These are phyloP conservation scores for Microbotryum intermedium DNA, from an alignment of 1,284 basidiomycete species.

Conservation along the genomic window DNA sequence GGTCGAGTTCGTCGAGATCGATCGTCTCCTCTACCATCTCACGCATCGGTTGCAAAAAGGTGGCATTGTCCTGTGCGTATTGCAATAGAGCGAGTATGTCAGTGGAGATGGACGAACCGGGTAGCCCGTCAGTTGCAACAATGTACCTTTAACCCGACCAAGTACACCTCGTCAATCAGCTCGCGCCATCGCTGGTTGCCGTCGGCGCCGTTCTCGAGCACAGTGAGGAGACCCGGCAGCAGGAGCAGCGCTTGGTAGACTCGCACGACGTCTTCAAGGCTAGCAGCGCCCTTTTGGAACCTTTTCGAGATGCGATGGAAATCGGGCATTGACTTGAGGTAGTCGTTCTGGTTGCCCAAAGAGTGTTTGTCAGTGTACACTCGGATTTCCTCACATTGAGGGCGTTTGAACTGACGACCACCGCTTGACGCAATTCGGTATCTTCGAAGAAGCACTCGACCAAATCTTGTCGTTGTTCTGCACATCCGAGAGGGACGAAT, in stretches of 20 bases:
- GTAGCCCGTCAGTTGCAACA: not conserved
- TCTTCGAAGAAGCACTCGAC: constrained; percentile 83
- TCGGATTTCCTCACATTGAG: too few species aligned
- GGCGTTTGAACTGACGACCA: constrained; percentile 52
- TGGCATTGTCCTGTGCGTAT: constrained; percentile 50
- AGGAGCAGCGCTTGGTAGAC: constrained; percentile 82
- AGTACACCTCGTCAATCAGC: constrained; percentile 61
- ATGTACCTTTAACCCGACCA: constrained; percentile 54
- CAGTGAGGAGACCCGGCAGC: constrained; percentile 66
- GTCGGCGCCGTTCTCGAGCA: constrained; percentile 46
- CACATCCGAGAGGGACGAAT: not conserved
- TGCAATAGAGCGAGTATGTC: not conserved
- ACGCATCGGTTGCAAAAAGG: constrained; percentile 63
- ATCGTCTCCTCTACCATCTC: constrained; percentile 96
- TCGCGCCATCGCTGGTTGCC: constrained; percentile 42
- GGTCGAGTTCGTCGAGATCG: constrained; percentile 73
- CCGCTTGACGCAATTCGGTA: constrained; percentile 55
- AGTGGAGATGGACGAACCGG: not conserved
- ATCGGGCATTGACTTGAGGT: constrained; percentile 85
- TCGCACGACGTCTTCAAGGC: constrained; percentile 89
- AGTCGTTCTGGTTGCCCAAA: constrained; percentile 58
- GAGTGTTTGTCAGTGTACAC: not conserved
- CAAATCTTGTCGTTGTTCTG: constrained; percentile 73
- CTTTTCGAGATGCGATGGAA: constrained; percentile 86
- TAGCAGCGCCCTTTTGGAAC: constrained; percentile 75